Evolutionary conservation across 129 eudicot genomes (phyloP).

Genomic region (Centrapalus pauciflorus): DNA sequence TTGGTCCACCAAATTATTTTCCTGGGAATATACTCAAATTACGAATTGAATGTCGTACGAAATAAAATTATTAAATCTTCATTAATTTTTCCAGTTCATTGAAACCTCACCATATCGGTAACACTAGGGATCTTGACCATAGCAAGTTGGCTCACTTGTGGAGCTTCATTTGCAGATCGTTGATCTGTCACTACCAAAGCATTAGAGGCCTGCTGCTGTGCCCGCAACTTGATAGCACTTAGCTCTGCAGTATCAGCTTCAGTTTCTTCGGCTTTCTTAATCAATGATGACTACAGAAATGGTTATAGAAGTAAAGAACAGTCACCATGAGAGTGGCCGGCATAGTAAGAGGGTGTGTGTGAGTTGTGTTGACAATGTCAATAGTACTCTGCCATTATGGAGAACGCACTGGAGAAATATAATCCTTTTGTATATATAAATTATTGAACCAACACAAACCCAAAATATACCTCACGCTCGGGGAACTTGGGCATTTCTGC

Average conservation of each 20-base stretch:
- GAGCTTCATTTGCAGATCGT: constrained; percentile 59
- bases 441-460: not conserved
- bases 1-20: constrained; percentile 44
- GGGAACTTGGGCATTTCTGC: constrained; percentile 99
- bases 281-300: constrained; percentile 74
- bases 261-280: constrained; percentile 87
- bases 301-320: constrained; percentile 23
- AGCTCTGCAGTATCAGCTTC: constrained; percentile 97
- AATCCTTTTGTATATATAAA: not conserved
- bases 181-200: constrained; percentile 81
- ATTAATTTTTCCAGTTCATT: not conserved
- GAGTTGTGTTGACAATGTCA: not conserved
- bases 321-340: not conserved
- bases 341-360: not conserved
- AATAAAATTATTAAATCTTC: not conserved
- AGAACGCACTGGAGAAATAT: not conserved
- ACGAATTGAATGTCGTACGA: not conserved
- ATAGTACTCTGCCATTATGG: not conserved
- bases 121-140: constrained; percentile 70
- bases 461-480: constrained; percentile 73
- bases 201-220: constrained; percentile 81
- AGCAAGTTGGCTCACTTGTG: constrained; percentile 61
- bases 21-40: constrained; percentile 37
- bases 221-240: constrained; percentile 88
- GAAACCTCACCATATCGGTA: constrained; percentile 52